Evolutionary conservation across 2,329 filamentous ascomycete genomes (phyloP).

Genomic region (Ustulina deusta): DNA sequence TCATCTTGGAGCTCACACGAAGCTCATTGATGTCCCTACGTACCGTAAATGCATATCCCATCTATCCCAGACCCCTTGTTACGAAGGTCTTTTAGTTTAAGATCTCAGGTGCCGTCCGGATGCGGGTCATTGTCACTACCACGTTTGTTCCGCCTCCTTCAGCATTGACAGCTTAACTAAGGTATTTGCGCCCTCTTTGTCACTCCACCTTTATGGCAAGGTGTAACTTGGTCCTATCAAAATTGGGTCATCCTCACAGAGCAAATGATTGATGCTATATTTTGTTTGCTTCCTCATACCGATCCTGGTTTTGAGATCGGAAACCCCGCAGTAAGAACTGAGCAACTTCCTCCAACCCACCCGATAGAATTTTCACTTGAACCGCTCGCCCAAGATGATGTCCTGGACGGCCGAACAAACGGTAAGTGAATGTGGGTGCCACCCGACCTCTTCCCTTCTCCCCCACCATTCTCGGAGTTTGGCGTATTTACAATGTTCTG

Average conservation of each 20-base stretch:
- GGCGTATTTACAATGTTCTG: neutral
- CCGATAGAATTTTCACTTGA: neutral
- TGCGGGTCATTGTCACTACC: constrained; percentile 26
- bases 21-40: too few species aligned
- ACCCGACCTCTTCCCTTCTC: neutral
- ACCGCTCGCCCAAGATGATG: neutral
- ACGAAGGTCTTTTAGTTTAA: neutral
- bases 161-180: neutral
- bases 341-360: neutral
- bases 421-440: neutral
- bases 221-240: neutral
- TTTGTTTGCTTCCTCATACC: neutral
- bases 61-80: too few species aligned
- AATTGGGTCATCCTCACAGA: neutral
- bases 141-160: neutral
- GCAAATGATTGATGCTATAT: neutral
- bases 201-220: neutral
- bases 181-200: constrained; percentile 16
- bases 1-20: too few species aligned
- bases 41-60: too few species aligned
- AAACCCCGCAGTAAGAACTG: neutral
- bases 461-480: neutral
- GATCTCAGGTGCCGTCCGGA: constrained; percentile 9
- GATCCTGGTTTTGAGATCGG: neutral
- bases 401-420: neutral